Conservation (phyloP, 257 asterid genomes). For the Echites panduratus region DNA sequence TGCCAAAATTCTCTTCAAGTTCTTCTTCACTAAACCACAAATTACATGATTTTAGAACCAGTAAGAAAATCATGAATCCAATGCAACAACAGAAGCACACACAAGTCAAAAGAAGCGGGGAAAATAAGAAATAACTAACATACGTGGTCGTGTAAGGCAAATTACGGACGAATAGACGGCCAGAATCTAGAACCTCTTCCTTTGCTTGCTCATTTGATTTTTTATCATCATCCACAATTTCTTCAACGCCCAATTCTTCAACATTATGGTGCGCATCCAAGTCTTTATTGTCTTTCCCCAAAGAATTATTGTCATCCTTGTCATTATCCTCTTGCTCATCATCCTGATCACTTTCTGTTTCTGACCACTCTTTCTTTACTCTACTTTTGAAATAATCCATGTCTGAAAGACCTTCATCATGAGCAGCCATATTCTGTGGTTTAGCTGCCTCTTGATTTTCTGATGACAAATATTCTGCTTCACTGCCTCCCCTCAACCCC, state of each 20-base stretch:
- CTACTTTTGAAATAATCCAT: slow-evolving; percentile 72
- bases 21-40: slow-evolving; percentile 67
- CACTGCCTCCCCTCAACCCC: slow-evolving; percentile 29
- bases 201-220: slow-evolving; percentile 35
- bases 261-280: slow-evolving; percentile 24
- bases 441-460: slow-evolving; percentile 29
- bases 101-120: neutral
- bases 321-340: slow-evolving; percentile 35
- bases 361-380: slow-evolving; percentile 63
- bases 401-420: slow-evolving; percentile 54
- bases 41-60: neutral
- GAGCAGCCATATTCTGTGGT: slow-evolving; percentile 26
- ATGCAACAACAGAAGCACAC: neutral
- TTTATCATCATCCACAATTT: slow-evolving; percentile 28
- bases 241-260: slow-evolving; percentile 29
- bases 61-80: neutral
- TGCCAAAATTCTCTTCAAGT: slow-evolving; percentile 61
- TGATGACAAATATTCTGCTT: slow-evolving; percentile 26
- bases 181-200: slow-evolving; percentile 48
- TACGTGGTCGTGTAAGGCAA: slow-evolving; percentile 88
- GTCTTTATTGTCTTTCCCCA: slow-evolving; percentile 16
- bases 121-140: slow-evolving; percentile 2
- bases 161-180: slow-evolving; percentile 78
- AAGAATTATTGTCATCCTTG: slow-evolving; percentile 18
- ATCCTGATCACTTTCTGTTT: slow-evolving; percentile 54